Evolutionary conservation across 768 basidiomycete species (phyloP).

Genomic region (Lentinula raphanica): DNA sequence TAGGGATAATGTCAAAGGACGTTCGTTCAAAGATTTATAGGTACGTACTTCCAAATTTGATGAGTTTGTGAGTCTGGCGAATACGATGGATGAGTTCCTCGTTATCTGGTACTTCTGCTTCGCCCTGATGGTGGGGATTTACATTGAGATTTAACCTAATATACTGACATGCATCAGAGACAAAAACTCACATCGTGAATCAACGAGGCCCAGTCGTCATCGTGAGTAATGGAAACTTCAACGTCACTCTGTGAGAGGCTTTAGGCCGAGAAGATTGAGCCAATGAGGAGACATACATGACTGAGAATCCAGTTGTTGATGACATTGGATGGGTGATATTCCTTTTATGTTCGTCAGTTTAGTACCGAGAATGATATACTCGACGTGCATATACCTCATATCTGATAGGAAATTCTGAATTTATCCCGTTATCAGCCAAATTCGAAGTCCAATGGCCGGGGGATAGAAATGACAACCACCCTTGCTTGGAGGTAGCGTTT

Average conservation of each 20-base stretch:
- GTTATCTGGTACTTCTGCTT: background rate
- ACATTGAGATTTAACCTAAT: background rate
- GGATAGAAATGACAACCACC: no score
- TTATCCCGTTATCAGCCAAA: no score
- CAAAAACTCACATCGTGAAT: background rate
- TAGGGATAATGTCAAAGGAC: background rate
- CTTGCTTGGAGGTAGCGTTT: background rate
- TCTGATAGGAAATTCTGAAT: background rate
- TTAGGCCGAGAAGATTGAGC: no score
- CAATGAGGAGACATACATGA: background rate
- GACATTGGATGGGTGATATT: background rate
- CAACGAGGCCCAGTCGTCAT: background rate
- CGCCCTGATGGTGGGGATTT: background rate
- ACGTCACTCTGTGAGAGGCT: background rate
- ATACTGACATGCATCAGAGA: no score
- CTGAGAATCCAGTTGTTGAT: background rate
- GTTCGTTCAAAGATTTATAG: background rate
- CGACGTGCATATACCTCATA: background rate
- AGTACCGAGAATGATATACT: background rate
- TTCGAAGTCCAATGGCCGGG: no score
- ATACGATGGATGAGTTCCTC: background rate
- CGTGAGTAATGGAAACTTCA: background rate
- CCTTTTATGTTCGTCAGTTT: background rate
- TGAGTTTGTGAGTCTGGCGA: background rate
- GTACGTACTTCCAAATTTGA: background rate